Evolutionary conservation across 2,329 filamentous ascomycete species (phyloP).

Genomic region (Aschersonia sp.): DNA sequence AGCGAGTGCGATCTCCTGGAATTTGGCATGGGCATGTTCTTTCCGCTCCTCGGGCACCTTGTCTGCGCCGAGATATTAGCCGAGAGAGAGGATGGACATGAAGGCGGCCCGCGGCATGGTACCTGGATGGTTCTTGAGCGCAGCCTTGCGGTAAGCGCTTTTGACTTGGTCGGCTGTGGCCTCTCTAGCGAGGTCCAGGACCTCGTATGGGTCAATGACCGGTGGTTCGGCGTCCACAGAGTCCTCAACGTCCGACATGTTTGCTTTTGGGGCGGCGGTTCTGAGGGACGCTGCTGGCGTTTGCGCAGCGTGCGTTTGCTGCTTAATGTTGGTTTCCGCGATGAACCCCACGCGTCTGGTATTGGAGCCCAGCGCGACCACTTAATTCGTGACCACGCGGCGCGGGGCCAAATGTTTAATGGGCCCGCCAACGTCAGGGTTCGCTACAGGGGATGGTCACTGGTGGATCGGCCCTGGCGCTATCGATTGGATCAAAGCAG

Average conservation of each 20-base stretch:
- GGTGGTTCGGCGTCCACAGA: conserved; percentile 44
- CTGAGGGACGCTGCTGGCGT: no score
- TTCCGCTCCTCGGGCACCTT: conserved; percentile 59
- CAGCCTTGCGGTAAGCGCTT: conserved; percentile 79
- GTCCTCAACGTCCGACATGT: conserved; percentile 38
- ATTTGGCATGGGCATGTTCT: conserved; percentile 59
- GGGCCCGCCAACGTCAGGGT: conserved; percentile 1
- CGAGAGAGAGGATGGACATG: not conserved
- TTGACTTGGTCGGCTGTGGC: conserved; percentile 74
- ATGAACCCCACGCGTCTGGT: no score
- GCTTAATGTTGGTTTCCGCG: no score
- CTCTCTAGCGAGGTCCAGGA: conserved; percentile 55
- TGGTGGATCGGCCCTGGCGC: not conserved
- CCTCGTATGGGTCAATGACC: conserved; percentile 60
- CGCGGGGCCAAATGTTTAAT: conserved; percentile 2
- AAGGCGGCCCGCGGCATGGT: conserved; percentile 11
- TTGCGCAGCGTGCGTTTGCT: no score
- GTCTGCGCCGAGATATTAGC: conserved; percentile 36
- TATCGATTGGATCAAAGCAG: not conserved
- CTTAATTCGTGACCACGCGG: not conserved
- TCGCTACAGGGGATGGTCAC: not conserved
- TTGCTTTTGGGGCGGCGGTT: conserved; percentile 2
- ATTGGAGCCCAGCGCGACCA: no score
- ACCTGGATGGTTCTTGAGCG: conserved; percentile 79
- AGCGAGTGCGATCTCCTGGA: conserved; percentile 85